A percentile compares a stretch with the other conserved stretches of the same genome.
phyloP scores from a whole-genome alignment of 108 stramenopile genomes.

The Nitzschia sp. region DNA sequence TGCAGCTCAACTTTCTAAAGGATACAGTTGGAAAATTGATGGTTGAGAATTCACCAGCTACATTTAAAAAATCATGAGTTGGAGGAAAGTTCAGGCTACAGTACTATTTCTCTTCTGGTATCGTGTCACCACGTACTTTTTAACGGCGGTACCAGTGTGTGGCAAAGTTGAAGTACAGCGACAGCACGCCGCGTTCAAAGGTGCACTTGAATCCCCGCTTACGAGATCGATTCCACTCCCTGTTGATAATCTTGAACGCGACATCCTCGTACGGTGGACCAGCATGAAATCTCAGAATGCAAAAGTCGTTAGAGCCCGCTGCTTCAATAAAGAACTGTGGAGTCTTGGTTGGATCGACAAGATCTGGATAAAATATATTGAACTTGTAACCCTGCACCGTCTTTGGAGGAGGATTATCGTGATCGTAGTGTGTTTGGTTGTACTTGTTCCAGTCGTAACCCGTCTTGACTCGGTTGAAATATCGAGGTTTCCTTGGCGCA shows the following conservation, averaged over 20 bases:
- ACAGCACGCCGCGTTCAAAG: slow-evolving; percentile 97
- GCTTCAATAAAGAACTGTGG: slow-evolving; percentile 91
- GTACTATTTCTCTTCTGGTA: too few relatives aligned
- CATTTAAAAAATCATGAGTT: slow-evolving; percentile 1
- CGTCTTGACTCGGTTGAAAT: slow-evolving; percentile 98
- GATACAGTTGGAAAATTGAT: slow-evolving; percentile 19
- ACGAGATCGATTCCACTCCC: slow-evolving; percentile 94
- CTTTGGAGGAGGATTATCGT: slow-evolving; percentile 99
- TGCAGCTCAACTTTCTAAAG: slow-evolving; percentile 51
- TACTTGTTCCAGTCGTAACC: slow-evolving; percentile 99
- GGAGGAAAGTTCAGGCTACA: too few relatives aligned
- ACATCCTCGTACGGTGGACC: slow-evolving; percentile 99
- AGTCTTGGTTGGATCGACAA: slow-evolving; percentile 94
- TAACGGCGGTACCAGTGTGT: slow-evolving; percentile 95
- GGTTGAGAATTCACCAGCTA: neutral
- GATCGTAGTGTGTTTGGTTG: slow-evolving; percentile 98
- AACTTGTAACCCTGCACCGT: slow-evolving; percentile 99
- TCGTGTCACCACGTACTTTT: neutral
- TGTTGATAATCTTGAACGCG: slow-evolving; percentile 99
- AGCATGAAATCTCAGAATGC: slow-evolving; percentile 95
- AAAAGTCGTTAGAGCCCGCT: slow-evolving; percentile 91
- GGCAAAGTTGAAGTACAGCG: slow-evolving; percentile 96
- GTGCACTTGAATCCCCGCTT: slow-evolving; percentile 93
- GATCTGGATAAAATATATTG: slow-evolving; percentile 98
- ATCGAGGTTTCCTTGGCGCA: slow-evolving; percentile 96